Evolutionary conservation across 768 basidiomycete genomes (phyloP).

Genomic region (Thelephora ganbajun): DNA sequence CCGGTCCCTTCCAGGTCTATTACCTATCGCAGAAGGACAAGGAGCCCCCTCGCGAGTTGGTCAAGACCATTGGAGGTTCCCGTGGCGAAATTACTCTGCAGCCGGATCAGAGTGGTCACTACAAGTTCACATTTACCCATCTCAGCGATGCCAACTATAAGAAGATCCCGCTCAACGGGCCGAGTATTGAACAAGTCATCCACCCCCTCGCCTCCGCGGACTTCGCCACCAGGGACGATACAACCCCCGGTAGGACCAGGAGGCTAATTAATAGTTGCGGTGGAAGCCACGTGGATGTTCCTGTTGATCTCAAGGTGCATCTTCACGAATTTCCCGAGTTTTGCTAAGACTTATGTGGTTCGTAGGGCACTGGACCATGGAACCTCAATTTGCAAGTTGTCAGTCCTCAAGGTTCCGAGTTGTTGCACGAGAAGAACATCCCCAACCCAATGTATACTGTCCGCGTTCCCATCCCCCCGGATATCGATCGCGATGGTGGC

Average conservation of each 20-base stretch:
- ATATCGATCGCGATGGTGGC: constrained; percentile 55
- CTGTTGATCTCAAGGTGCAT: constrained; percentile 67
- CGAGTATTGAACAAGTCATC: constrained; percentile 76
- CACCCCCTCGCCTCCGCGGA: constrained; percentile 79
- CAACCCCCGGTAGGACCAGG: constrained; percentile 30
- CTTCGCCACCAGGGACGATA: constrained; percentile 30
- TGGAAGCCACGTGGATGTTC: constrained; percentile 59
- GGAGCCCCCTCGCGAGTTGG: constrained; percentile 43
- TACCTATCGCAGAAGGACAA: constrained; percentile 65
- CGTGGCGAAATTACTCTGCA: constrained; percentile 74
- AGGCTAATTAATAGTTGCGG: constrained; percentile 64
- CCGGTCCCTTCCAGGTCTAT: constrained; percentile 76
- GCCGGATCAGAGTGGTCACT: constrained; percentile 82
- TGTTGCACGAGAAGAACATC: constrained; percentile 40
- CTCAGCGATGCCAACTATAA: constrained; percentile 80
- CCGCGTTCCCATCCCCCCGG: constrained; percentile 52
- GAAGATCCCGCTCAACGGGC: constrained; percentile 56
- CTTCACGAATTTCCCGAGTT: too few species aligned
- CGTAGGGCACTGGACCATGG: constrained; percentile 83
- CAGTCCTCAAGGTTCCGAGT: constrained; percentile 54
- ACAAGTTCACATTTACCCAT: constrained; percentile 66
- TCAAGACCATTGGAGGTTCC: constrained; percentile 49
- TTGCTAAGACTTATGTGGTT: not conserved
- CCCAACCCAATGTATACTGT: constrained; percentile 39
- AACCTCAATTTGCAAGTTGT: constrained; percentile 72